Percentiles rank a stretch among this genome's conserved stretches.
These are phyloP conservation scores for Aspergillus sp. DNA, from an alignment of 2,329 filamentous ascomycete genomes.

Conservation along the genomic window DNA sequence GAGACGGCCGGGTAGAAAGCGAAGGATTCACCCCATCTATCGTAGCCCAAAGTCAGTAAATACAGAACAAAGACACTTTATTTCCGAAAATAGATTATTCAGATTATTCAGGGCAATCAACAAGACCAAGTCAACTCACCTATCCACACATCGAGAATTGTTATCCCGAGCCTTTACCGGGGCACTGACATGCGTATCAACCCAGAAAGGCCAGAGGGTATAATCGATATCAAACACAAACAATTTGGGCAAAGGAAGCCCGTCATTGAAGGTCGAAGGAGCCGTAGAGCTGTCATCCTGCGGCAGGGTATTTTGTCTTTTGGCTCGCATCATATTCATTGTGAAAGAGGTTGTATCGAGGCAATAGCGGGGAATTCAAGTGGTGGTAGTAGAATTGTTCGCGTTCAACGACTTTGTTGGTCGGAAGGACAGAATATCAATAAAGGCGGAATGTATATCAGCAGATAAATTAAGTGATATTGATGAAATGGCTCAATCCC, in stretches of 20 bases:
- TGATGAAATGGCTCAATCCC: too few species aligned
- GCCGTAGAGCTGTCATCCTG: conserved; percentile 33
- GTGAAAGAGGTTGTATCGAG: conserved; percentile 15
- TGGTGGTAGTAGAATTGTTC: too few species aligned
- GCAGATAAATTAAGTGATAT: too few species aligned
- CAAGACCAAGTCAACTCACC: conserved; percentile 19
- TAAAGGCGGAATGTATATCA: too few species aligned
- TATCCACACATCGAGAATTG: conserved; percentile 41
- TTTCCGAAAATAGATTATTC: neutral
- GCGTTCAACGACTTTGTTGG: too few species aligned
- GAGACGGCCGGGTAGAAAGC: conserved; percentile 69
- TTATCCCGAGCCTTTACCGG: conserved; percentile 63
- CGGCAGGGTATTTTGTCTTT: conserved; percentile 30
- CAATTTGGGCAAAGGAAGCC: conserved; percentile 70
- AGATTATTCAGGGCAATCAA: neutral
- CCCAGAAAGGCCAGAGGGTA: conserved; percentile 98
- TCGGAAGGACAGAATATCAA: too few species aligned
- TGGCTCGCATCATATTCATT: conserved; percentile 27
- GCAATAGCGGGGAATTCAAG: too few species aligned
- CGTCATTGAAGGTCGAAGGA: conserved; percentile 58
- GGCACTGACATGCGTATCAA: conserved; percentile 81
- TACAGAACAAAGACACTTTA: neutral
- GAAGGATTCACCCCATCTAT: conserved; percentile 59
- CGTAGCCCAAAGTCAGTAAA: neutral
- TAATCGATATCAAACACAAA: conserved; percentile 96